These are phyloP conservation scores for Henningerozyma blattae DNA, from an alignment of 805 yeast genomes.

Conservation along the genomic window DNA sequence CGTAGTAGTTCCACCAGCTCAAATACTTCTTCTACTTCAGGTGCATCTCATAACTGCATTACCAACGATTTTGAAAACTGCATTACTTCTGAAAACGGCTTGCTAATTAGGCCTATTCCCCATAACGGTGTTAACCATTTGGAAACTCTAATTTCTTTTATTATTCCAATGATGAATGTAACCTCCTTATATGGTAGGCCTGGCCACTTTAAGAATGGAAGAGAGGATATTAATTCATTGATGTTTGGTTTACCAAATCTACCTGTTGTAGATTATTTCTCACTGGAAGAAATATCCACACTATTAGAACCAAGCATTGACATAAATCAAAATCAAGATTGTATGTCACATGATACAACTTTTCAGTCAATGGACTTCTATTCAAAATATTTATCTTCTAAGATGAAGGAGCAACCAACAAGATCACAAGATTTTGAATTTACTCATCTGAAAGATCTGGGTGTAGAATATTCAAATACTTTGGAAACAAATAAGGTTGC, in stretches of 20 bases:
- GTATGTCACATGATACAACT: background rate
- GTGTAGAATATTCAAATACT: no score
- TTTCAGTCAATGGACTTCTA: background rate
- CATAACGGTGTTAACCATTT: conserved; percentile 58
- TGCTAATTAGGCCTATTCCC: conserved; percentile 46
- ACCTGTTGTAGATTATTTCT: conserved; percentile 50
- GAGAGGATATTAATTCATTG: conserved; percentile 39
- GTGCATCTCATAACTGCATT: conserved; percentile 1
- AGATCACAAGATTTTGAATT: background rate
- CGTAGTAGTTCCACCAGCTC: no score
- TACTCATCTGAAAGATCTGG: background rate
- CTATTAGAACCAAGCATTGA: no score
- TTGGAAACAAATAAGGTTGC: no score
- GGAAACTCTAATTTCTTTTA: conserved; percentile 56
- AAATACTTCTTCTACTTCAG: conserved; percentile 3
- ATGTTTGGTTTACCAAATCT: conserved; percentile 62
- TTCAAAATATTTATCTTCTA: background rate
- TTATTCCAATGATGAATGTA: conserved; percentile 55
- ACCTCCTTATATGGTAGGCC: conserved; percentile 70
- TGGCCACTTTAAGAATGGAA: conserved; percentile 39
- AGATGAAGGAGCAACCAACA: background rate
- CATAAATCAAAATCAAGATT: background rate
- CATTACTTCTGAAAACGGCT: conserved; percentile 10
- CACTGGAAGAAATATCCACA: conserved; percentile 8
- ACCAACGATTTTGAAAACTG: conserved; percentile 1